Conservation (phyloP, 352 stramenopile genomes). For the Blastocystis hominis region DNA sequence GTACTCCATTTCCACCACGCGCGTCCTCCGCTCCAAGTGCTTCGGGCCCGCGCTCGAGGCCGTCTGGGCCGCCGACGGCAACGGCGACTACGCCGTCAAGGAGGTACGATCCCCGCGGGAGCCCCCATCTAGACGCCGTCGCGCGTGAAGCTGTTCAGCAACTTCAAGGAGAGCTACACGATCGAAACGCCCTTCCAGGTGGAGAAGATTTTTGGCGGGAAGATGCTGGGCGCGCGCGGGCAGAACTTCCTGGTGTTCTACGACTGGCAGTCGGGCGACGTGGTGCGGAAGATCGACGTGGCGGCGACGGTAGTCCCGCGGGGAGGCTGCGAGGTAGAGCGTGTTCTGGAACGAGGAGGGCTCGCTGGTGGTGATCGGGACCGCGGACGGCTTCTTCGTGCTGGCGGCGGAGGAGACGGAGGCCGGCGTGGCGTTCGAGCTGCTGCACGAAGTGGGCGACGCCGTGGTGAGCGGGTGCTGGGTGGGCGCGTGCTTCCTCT, state of each 20-base stretch:
- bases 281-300: slow-evolving; percentile 95
- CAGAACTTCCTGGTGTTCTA: slow-evolving; percentile 92
- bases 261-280: slow-evolving; percentile 90
- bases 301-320: slow-evolving; percentile 62
- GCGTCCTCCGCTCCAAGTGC: slow-evolving; percentile 76
- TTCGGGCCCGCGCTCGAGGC: slow-evolving; percentile 94
- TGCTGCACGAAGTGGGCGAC: slow-evolving; percentile 91
- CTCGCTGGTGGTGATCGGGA: slow-evolving; percentile 86
- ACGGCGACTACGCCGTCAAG: slow-evolving; percentile 79
- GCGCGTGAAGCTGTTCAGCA: slow-evolving; percentile 91
- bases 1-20: slow-evolving; percentile 99
- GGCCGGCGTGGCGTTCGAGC: slow-evolving; percentile 92
- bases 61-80: slow-evolving; percentile 87
- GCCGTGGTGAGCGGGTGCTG: slow-evolving; percentile 86
- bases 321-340: slow-evolving; percentile 67
- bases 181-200: slow-evolving; percentile 85
- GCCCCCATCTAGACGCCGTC: slow-evolving; percentile 75
- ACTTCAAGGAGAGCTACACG: slow-evolving; percentile 90
- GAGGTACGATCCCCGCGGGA: neutral
- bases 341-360: slow-evolving; percentile 93
- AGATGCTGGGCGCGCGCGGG: slow-evolving; percentile 84
- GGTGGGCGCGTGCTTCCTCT: slow-evolving; percentile 99
- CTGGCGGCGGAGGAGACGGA: slow-evolving; percentile 69
- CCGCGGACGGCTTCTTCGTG: slow-evolving; percentile 86
- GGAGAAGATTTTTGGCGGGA: slow-evolving; percentile 86